phyloP scores from a whole-genome alignment of 2,329 filamentous ascomycete species.

The Paracoccidioides brasiliensis region DNA sequence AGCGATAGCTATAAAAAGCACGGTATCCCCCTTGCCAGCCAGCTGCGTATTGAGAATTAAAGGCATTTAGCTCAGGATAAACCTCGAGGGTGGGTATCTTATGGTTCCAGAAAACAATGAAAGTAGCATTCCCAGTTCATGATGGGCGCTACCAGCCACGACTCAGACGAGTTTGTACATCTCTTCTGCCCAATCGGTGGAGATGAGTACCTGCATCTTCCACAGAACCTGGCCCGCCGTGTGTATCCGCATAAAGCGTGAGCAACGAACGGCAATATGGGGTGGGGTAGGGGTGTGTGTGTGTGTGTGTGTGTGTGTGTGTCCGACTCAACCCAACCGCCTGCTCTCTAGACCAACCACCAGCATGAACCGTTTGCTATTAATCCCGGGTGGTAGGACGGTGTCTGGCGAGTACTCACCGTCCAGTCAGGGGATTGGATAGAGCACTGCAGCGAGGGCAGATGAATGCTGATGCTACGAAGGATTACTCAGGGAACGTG shows the following conservation, averaged over 20 bases:
- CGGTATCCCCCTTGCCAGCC: not conserved
- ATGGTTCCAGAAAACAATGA: not conserved
- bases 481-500: not conserved
- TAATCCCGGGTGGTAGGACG: not conserved
- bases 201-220: not conserved
- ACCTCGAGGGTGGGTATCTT: not conserved
- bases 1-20: not conserved
- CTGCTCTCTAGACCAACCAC: not conserved
- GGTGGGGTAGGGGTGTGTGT: too few species aligned
- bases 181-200: not conserved
- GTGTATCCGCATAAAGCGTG: not conserved
- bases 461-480: not conserved
- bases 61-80: not conserved
- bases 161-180: not conserved
- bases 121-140: not conserved
- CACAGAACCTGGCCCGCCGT: not conserved
- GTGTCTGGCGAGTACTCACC: not conserved
- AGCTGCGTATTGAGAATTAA: not conserved
- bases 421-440: not conserved
- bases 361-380: not conserved
- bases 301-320: too few species aligned
- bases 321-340: not conserved
- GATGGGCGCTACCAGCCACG: not conserved
- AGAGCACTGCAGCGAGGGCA: too few species aligned
- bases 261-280: not conserved